Conservation (phyloP, 306 rosid genomes). For the Prunus davidiana region DNA sequence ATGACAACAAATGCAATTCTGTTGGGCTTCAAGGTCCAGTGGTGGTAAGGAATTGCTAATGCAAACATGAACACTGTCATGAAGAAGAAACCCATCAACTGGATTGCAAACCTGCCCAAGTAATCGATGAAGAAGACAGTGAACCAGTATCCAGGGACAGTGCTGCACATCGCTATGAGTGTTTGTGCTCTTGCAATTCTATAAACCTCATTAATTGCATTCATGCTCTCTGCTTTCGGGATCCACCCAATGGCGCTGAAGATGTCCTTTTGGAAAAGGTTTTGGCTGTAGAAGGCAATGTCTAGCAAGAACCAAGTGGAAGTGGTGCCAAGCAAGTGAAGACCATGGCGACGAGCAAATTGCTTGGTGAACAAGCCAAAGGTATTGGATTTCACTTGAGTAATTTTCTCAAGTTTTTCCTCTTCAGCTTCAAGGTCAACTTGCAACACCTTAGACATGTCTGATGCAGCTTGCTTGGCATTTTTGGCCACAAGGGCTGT, state of each 20-base stretch:
- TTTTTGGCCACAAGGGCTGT: conserved; percentile 75
- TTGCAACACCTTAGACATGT: conserved; percentile 82
- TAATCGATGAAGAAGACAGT: conserved; percentile 61
- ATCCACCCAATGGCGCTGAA: conserved; percentile 79
- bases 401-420: conserved; percentile 23
- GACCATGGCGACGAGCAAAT: conserved; percentile 63
- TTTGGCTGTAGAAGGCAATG: conserved; percentile 86
- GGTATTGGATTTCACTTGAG: conserved; percentile 3
- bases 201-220: conserved; percentile 65
- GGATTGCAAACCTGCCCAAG: conserved; percentile 77
- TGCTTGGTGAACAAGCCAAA: conserved; percentile 60
- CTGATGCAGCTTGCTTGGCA: conserved; percentile 66
- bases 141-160: conserved; percentile 94
- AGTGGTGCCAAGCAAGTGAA: conserved; percentile 74
- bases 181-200: conserved; percentile 79
- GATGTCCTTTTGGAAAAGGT: conserved; percentile 88
- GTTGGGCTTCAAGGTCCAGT: conserved; percentile 56
- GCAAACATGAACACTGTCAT: conserved; percentile 96
- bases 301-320: conserved; percentile 77
- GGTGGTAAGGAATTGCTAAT: conserved; percentile 77
- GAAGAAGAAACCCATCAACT: conserved; percentile 84
- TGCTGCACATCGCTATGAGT: conserved; percentile 77
- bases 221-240: conserved; percentile 60
- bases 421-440: conserved; percentile 56
- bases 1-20: conserved; percentile 59